Evolutionary conservation across 176 grass and related monocot genomes (phyloP), one percentile per base, ranked within the genome.

Genomic region (Carex littledalei): DNA sequence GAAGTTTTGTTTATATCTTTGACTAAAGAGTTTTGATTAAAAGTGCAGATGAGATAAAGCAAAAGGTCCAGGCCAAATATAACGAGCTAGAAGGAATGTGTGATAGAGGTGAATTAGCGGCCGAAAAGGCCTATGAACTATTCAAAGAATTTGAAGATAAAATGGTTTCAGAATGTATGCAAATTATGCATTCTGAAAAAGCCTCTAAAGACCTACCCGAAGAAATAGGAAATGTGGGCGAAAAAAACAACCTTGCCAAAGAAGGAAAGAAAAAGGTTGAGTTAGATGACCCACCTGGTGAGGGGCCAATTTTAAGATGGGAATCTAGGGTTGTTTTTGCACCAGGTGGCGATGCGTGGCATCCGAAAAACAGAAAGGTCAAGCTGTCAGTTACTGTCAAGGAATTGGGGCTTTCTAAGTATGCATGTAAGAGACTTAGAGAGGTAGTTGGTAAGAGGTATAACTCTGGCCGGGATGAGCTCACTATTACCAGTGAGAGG

Each of bases 61-160:
- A 93, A 79, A 98, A 98, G 82, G 91, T 94, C 62, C 88, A 98
- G 71, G 69, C 76, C 24, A 98, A 92, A 89, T 89, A 89, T 67
- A 93, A 93, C 24, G 93, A 98, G 81, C 87, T 98, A 84, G 95
- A 87, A 70, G 92, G 87, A 26, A 89, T 94, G 92, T 93, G 91
- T 3, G 93, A 94, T 77, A 91, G 41, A 78, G 95, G 91, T 71
- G 91, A 92, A 81, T 82, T 94, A 79, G 91, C 95, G 90, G 91
- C 93, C 69, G 89, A 98, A 65, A 83, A 92, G 24, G 95, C 95
- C 58, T 98, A 92, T 81, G 88, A 93, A 80, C 63, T 93, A 69
- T 98, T 98, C 80, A 93, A 94, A 88, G 92, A 94, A 57, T 98
- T 90, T 85, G 95, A 98, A 86, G 93, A 94, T 70, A 88, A 89